Evolutionary conservation across 441 rosid species (phyloP), one percentile per base, ranked within the genome.

Genomic region (Erodium chrysanthum): DNA sequence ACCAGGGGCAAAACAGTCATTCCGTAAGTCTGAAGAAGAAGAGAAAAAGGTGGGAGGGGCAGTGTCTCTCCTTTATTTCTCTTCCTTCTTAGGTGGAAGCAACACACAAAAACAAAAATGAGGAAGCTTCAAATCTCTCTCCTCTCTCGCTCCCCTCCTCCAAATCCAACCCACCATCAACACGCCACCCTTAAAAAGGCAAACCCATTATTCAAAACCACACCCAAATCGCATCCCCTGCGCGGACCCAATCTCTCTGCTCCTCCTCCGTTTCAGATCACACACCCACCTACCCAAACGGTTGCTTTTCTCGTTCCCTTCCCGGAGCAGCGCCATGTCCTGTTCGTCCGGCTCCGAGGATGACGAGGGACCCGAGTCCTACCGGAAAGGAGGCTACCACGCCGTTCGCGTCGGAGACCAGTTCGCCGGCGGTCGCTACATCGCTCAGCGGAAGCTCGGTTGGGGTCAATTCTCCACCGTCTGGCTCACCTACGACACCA

Each of bases 401-500:
- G 81, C 83, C 29, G 87, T 88, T 70, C 71, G 79, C 69, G 66
- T 88, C 0, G 89, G 93, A 3, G 93, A 85, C 71, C 56, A 50
- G 22, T 50, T 50, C 59, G 59, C 59, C 59, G 22, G 22, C 35
- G 93, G 84, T 4, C 71, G 81, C 64, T 88, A 88, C 76, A 86
- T 85, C 0, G 81, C 83, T 66, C 93, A 85, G 73, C 74, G 80
- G 54, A 88, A 88, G 85, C 93, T 88, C 62, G 89, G 90, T 7
- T 88, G 93, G 93, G 93, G 93, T 4, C 93, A 88, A 68, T 88
- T 88, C 81, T 88, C 93, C 71, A 88, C 93, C 25, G 93, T 88
- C 52, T 88, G 90, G 90, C 90, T 88, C 69, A 79, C 93, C 74
- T 85, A 88, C 85, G 90, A 88, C 67, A 77, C 83, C 27, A 84